Evolutionary conservation across 202 grass and related monocot genomes (phyloP).

Genomic region (Zoysia matrella): DNA sequence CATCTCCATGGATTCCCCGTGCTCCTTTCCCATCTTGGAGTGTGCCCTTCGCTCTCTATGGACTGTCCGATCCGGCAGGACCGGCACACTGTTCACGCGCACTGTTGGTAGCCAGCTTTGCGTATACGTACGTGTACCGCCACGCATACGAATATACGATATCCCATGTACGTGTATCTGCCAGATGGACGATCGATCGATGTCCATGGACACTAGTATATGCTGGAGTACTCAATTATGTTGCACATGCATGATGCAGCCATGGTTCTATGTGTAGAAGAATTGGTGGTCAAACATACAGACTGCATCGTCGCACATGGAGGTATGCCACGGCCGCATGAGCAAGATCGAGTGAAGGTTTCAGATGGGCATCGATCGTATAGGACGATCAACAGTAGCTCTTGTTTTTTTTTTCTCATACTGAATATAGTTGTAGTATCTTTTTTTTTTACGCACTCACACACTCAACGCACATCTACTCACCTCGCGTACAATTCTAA

Average conservation of each 20-base stretch:
- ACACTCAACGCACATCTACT: too few species aligned
- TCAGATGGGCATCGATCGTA: background rate
- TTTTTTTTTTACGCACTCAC: too few species aligned
- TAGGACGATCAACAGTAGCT: background rate
- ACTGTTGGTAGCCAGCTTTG: conserved; percentile 9
- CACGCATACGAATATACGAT: background rate
- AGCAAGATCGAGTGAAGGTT: conserved; percentile 14
- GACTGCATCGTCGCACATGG: conserved; percentile 15
- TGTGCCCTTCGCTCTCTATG: background rate
- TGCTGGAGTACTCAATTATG: too few species aligned
- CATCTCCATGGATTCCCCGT: background rate
- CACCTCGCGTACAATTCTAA: too few species aligned
- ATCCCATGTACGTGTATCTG: conserved; percentile 7
- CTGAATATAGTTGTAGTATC: too few species aligned
- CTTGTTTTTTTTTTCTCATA: too few species aligned
- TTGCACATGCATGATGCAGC: background rate
- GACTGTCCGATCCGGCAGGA: background rate
- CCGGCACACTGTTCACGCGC: background rate
- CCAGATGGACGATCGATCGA: conserved; percentile 5
- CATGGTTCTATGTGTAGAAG: background rate
- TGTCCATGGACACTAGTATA: too few species aligned
- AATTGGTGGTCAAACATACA: background rate
- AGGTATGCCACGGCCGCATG: conserved; percentile 4
- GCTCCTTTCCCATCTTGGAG: background rate
- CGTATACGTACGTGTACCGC: background rate